phyloP scores from a whole-genome alignment of 768 basidiomycete species.

The Naganishia vaughanmartiniae region DNA sequence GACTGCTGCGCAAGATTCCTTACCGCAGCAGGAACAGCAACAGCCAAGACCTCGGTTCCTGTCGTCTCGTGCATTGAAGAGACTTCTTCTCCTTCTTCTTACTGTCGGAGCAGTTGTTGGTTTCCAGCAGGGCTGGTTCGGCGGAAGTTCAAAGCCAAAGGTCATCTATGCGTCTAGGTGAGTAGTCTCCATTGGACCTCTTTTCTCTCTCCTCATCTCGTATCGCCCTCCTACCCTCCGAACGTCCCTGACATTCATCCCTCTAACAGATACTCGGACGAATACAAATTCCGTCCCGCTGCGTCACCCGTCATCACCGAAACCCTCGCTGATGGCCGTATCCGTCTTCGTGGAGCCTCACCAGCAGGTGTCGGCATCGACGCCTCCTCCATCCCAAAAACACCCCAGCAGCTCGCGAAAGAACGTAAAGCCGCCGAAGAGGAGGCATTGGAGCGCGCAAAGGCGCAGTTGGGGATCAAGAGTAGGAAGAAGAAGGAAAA shows the following conservation, averaged over 20 bases:
- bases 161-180: slow-evolving; percentile 67
- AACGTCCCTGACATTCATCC: too few relatives aligned
- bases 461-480: slow-evolving; percentile 42
- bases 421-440: slow-evolving; percentile 40
- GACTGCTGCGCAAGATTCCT: not conserved
- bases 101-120: not conserved
- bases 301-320: slow-evolving; percentile 81
- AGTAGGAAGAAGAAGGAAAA: slow-evolving; percentile 33
- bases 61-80: not conserved
- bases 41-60: not conserved
- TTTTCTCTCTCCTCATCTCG: not conserved
- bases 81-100: not conserved
- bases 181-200: slow-evolving; percentile 36
- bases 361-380: slow-evolving; percentile 53
- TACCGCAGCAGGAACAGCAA: not conserved
- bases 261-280: slow-evolving; percentile 68
- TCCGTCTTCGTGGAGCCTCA: slow-evolving; percentile 67
- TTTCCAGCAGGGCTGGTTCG: slow-evolving; percentile 16
- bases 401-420: slow-evolving; percentile 35
- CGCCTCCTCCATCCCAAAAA: slow-evolving; percentile 44
- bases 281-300: slow-evolving; percentile 76
- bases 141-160: slow-evolving; percentile 51
- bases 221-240: too few relatives aligned
- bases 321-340: slow-evolving; percentile 66
- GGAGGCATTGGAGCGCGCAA: slow-evolving; percentile 47